phyloP scores from a whole-genome alignment of 495 filamentous ascomycete species.

The Physcia stellaris region DNA sequence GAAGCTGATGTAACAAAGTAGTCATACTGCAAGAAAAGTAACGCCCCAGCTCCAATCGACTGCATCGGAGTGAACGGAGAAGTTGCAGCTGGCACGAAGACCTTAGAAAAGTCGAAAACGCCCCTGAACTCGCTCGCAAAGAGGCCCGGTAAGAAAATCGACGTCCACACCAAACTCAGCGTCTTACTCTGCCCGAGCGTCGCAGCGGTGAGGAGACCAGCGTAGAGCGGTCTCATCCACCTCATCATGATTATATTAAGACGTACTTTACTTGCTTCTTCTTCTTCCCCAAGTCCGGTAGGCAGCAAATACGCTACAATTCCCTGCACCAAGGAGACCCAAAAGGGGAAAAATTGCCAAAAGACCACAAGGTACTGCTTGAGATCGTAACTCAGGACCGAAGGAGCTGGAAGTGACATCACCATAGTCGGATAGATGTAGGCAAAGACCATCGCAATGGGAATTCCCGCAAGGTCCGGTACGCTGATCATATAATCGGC shows the following conservation, averaged over 20 bases:
- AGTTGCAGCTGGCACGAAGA: conserved; percentile 29
- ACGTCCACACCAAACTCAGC: conserved; percentile 28
- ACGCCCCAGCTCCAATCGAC: conserved; percentile 34
- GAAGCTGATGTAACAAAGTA: conserved; percentile 36
- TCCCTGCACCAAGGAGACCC: no score
- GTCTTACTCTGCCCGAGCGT: conserved; percentile 35
- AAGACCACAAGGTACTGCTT: conserved; percentile 45
- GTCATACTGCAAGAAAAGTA: conserved; percentile 45
- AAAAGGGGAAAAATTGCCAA: conserved; percentile 48
- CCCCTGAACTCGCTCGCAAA: conserved; percentile 20
- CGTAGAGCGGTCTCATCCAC: no score
- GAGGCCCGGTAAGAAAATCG: conserved; percentile 23
- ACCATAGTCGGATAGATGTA: conserved; percentile 37
- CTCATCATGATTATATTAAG: no score
- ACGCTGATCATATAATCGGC: conserved; percentile 35
- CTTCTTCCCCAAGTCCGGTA: no score
- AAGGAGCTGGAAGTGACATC: conserved; percentile 38
- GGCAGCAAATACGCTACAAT: no score
- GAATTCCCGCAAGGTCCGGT: conserved; percentile 33
- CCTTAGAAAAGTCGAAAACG: conserved; percentile 24
- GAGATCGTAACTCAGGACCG: conserved; percentile 25
- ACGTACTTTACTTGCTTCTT: no score
- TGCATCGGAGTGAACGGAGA: conserved; percentile 23
- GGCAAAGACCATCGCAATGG: conserved; percentile 32
- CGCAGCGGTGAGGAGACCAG: conserved; percentile 35